phyloP scores from a whole-genome alignment of 768 basidiomycete species.

The Boletus reticuloceps region DNA sequence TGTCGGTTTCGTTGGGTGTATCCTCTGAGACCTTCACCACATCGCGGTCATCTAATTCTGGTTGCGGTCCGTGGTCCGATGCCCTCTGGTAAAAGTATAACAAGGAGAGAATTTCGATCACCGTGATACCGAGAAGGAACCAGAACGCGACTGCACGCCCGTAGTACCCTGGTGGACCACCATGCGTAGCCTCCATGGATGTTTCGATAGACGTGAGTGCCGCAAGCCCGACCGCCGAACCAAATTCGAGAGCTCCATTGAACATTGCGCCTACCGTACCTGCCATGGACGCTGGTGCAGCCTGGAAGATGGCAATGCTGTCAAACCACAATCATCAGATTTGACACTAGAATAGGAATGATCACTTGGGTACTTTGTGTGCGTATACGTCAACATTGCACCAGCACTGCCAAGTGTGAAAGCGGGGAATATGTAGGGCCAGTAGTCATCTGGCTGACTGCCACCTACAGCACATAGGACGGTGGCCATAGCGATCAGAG shows the following conservation, averaged over 20 bases:
- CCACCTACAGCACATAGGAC: conserved; percentile 1
- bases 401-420: background rate
- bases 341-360: background rate
- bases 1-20: too few relatives aligned
- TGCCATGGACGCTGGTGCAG: conserved; percentile 45
- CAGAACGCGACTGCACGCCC: conserved; percentile 46
- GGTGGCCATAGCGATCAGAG: conserved; percentile 37
- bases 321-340: background rate
- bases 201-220: conserved; percentile 47
- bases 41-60: background rate
- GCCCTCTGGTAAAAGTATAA: conserved; percentile 34
- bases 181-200: conserved; percentile 37
- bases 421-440: background rate
- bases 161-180: conserved; percentile 30
- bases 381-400: background rate
- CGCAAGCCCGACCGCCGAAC: conserved; percentile 51
- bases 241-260: conserved; percentile 51
- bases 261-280: conserved; percentile 59
- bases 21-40: too few relatives aligned
- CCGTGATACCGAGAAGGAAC: conserved; percentile 41
- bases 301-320: conserved; percentile 51
- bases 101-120: conserved; percentile 32
- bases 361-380: background rate
- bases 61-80: conserved; percentile 8
- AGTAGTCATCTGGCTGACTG: background rate